phyloP scores from a whole-genome alignment of 83 land plant species.

The Diphasiastrum complanatum region DNA sequence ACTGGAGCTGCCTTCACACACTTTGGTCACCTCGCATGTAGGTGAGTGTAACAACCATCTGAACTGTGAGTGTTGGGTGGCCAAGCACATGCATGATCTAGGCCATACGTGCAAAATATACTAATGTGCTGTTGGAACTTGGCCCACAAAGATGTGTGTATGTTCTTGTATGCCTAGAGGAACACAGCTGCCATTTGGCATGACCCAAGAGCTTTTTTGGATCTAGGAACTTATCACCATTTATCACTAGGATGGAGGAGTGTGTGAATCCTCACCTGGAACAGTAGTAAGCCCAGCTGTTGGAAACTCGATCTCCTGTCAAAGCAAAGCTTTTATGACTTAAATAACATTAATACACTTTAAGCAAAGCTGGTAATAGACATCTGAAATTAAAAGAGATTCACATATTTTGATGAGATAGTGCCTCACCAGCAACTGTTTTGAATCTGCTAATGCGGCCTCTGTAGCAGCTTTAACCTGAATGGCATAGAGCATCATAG shows the following conservation, averaged over 20 bases:
- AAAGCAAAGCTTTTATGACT: background rate
- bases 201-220: background rate
- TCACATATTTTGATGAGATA: background rate
- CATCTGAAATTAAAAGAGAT: background rate
- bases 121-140: too few relatives aligned
- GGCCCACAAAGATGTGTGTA: too few relatives aligned
- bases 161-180: too few relatives aligned
- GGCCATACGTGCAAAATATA: too few relatives aligned
- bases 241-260: slow-evolving; percentile 13
- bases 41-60: too few relatives aligned
- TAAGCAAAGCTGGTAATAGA: background rate
- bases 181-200: too few relatives aligned
- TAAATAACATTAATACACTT: background rate
- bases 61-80: too few relatives aligned
- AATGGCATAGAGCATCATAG: too few relatives aligned
- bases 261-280: slow-evolving; percentile 52
- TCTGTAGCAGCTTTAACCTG: slow-evolving; percentile 51
- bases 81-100: too few relatives aligned
- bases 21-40: too few relatives aligned
- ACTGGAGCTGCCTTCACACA: too few relatives aligned
- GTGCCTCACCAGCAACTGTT: slow-evolving; percentile 46
- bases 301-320: slow-evolving; percentile 92
- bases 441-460: slow-evolving; percentile 46
- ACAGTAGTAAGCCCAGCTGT: slow-evolving; percentile 85
- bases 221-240: slow-evolving; percentile 9